Evolutionary conservation across 352 stramenopile species (phyloP).

Genomic region (Pythium volutum): DNA sequence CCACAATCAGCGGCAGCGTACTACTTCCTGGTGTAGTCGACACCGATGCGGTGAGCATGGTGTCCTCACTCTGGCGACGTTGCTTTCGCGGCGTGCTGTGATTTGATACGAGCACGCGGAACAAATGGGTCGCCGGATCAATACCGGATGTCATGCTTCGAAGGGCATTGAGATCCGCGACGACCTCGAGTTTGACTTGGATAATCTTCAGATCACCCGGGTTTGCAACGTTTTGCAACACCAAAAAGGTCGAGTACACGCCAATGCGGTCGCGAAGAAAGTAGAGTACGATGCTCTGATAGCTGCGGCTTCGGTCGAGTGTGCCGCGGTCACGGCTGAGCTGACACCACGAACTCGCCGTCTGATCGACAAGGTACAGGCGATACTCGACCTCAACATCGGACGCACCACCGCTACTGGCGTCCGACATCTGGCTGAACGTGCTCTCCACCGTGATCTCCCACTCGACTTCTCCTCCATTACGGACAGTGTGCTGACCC

Average conservation of each 20-base stretch:
- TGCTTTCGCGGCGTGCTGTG: conserved; percentile 55
- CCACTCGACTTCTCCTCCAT: conserved; percentile 86
- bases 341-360: conserved; percentile 74
- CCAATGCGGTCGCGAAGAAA: conserved; percentile 79
- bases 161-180: conserved; percentile 81
- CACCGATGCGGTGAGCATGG: conserved; percentile 9
- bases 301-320: conserved; percentile 63
- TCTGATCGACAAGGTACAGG: conserved; percentile 68
- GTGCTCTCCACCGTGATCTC: conserved; percentile 85
- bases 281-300: conserved; percentile 83
- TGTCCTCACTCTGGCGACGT: conserved; percentile 59
- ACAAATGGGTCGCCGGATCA: conserved; percentile 70
- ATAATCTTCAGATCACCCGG: conserved; percentile 86
- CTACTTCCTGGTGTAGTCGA: not conserved
- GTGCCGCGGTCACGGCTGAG: conserved; percentile 78
- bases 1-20: conserved; percentile 45
- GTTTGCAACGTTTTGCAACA: conserved; percentile 82
- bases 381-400: conserved; percentile 72
- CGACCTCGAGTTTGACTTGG: conserved; percentile 80
- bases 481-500: conserved; percentile 83
- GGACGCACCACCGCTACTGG: conserved; percentile 25
- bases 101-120: conserved; percentile 84
- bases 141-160: conserved; percentile 75
- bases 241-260: conserved; percentile 84
- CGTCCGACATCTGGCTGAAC: conserved; percentile 36